Percentiles rank a stretch among this genome's conserved stretches.
Evolutionary conservation across 441 rosid species (phyloP).

Genomic region (Adansonia madagascariensis): DNA sequence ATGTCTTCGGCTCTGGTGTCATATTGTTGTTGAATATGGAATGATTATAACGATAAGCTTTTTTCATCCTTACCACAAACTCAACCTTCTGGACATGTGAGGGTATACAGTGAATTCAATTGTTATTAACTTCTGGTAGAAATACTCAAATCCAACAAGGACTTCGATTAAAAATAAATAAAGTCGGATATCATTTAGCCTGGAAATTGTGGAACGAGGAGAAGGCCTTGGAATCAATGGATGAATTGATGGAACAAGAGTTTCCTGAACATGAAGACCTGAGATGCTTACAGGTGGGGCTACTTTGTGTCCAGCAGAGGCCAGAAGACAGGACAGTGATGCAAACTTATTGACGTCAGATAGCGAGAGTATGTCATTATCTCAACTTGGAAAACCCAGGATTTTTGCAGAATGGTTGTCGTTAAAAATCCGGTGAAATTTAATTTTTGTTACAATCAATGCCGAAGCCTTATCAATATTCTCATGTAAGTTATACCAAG

Average conservation of each 20-base stretch:
- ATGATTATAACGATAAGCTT: constrained; percentile 56
- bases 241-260: constrained; percentile 31
- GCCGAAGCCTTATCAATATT: too few species aligned
- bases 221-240: constrained; percentile 37
- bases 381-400: constrained; percentile 31
- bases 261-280: constrained; percentile 28
- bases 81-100: constrained; percentile 42
- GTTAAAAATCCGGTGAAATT: too few species aligned
- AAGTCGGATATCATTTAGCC: constrained; percentile 20
- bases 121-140: background rate
- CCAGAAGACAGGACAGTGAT: constrained; percentile 54
- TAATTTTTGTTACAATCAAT: too few species aligned
- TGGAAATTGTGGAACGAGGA: constrained; percentile 52
- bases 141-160: background rate
- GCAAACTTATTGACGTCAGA: constrained; percentile 41
- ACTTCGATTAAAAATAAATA: too few species aligned
- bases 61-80: constrained; percentile 11
- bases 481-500: too few species aligned
- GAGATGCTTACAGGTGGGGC: constrained; percentile 48
- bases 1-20: constrained; percentile 66
- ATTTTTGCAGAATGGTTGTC: constrained; percentile 23
- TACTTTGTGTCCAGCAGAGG: constrained; percentile 48
- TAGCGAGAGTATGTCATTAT: constrained; percentile 39
- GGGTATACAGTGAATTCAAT: background rate
- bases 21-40: constrained; percentile 47